Conservation (phyloP, 257 asterid species). For the Fraxinus anomala region DNA sequence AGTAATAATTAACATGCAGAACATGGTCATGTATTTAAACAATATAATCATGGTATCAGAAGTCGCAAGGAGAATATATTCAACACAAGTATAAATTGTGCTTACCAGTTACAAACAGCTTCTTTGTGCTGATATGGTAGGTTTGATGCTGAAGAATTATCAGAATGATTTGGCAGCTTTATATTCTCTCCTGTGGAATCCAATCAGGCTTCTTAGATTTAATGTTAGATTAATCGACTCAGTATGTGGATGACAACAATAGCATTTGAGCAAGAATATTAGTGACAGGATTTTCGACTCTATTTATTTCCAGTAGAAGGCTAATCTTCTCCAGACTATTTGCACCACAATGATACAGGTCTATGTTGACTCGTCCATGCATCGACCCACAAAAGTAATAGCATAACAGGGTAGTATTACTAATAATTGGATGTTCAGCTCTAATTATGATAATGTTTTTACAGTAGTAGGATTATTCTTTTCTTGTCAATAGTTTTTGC, state of each 20-base stretch:
- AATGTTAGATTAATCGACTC: not conserved
- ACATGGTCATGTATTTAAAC: not conserved
- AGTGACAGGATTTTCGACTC: not conserved
- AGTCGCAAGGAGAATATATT: not conserved
- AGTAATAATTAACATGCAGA: slow-evolving; percentile 6
- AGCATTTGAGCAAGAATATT: not conserved
- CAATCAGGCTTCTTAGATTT: not conserved
- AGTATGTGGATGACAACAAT: not conserved
- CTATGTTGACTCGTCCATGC: not conserved
- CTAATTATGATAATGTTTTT: not conserved
- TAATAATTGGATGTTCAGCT: not conserved
- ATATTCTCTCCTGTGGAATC: slow-evolving; percentile 46
- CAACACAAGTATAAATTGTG: slow-evolving; percentile 18
- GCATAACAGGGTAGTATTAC: not conserved
- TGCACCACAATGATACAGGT: not conserved
- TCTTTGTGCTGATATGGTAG: slow-evolving; percentile 65
- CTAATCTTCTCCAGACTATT: not conserved
- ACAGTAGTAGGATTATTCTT: not conserved
- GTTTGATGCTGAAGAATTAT: slow-evolving; percentile 43
- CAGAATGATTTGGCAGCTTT: slow-evolving; percentile 23
- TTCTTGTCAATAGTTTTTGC: not conserved
- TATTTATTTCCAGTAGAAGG: not conserved
- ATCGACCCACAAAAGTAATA: not conserved
- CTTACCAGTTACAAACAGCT: slow-evolving; percentile 86
- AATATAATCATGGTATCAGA: not conserved